These are phyloP conservation scores for Colletotrichum aenigma DNA, from an alignment of 2,329 filamentous ascomycete species.

Conservation along the genomic window DNA sequence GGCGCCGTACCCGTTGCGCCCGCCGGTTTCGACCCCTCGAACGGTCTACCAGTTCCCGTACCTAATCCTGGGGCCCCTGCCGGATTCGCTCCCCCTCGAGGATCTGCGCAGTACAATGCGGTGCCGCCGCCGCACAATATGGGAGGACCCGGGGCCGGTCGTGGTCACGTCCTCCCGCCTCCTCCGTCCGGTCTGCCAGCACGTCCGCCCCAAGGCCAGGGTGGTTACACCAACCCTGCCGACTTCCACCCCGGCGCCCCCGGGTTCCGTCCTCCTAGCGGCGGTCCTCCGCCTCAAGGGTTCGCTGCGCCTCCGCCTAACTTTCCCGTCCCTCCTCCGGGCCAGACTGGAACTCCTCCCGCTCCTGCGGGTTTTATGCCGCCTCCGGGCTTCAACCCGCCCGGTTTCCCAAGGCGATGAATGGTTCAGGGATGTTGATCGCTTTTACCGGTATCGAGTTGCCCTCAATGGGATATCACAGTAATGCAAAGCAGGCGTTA, in stretches of 20 bases:
- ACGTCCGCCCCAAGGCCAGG: slow-evolving; percentile 51
- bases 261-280: slow-evolving; percentile 35
- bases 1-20: slow-evolving; percentile 23
- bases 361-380: slow-evolving; percentile 49
- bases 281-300: slow-evolving; percentile 40
- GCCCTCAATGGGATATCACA: background rate
- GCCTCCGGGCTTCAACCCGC: slow-evolving; percentile 44
- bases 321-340: slow-evolving; percentile 45
- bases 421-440: background rate
- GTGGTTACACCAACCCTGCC: slow-evolving; percentile 49
- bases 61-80: slow-evolving; percentile 30
- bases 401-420: slow-evolving; percentile 35
- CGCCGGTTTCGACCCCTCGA: slow-evolving; percentile 38
- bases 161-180: slow-evolving; percentile 45
- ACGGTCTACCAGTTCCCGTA: slow-evolving; percentile 27
- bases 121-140: slow-evolving; percentile 13
- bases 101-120: slow-evolving; percentile 36
- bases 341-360: slow-evolving; percentile 29
- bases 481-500: slow-evolving; percentile 1
- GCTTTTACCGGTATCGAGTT: background rate
- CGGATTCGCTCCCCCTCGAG: slow-evolving; percentile 41
- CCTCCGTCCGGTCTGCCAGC: slow-evolving; percentile 56
- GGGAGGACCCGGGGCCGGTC: slow-evolving; percentile 20
- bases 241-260: slow-evolving; percentile 48
- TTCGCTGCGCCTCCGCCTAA: slow-evolving; percentile 42